Evolutionary conservation across 352 stramenopile genomes (phyloP).

Genomic region (Phytophthora capsici): DNA sequence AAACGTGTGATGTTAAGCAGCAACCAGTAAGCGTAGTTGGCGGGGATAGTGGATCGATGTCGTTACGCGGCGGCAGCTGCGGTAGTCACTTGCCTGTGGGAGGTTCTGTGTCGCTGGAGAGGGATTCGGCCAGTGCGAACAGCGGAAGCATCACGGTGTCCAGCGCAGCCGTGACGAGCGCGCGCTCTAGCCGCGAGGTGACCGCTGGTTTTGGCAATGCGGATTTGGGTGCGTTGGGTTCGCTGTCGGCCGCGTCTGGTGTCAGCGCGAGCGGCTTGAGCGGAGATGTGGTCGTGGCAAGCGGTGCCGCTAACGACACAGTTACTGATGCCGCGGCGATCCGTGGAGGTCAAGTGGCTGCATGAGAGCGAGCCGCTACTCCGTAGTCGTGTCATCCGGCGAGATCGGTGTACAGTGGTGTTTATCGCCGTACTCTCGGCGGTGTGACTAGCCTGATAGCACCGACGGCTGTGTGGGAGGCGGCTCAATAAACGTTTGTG

Average conservation of each 20-base stretch:
- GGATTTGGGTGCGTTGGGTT: not conserved
- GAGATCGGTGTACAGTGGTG: conserved; percentile 6
- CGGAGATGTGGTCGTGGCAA: conserved; percentile 19
- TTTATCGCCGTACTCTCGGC: conserved; percentile 10
- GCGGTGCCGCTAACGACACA: conserved; percentile 12
- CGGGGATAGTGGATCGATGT: too few species aligned
- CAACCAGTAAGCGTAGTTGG: too few species aligned
- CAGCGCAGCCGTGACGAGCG: not conserved
- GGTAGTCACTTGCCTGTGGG: too few species aligned
- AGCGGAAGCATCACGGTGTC: conserved; percentile 1
- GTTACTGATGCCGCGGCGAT: conserved; percentile 9
- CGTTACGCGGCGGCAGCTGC: too few species aligned
- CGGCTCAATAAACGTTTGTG: too few species aligned
- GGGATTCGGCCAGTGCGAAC: conserved; percentile 6
- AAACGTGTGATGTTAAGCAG: too few species aligned
- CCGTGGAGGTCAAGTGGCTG: conserved; percentile 6
- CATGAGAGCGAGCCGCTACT: conserved; percentile 7
- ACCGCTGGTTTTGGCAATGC: conserved; percentile 1
- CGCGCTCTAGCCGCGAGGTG: conserved; percentile 3
- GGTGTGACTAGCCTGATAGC: conserved; percentile 16
- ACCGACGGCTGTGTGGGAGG: conserved; percentile 19
- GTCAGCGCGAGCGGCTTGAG: conserved; percentile 7
- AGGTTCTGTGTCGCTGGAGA: conserved; percentile 15
- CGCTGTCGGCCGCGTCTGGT: too few species aligned
- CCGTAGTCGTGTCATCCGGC: conserved; percentile 14